Evolutionary conservation across 257 asterid genomes (phyloP).

Genomic region (Coffea canephora): DNA sequence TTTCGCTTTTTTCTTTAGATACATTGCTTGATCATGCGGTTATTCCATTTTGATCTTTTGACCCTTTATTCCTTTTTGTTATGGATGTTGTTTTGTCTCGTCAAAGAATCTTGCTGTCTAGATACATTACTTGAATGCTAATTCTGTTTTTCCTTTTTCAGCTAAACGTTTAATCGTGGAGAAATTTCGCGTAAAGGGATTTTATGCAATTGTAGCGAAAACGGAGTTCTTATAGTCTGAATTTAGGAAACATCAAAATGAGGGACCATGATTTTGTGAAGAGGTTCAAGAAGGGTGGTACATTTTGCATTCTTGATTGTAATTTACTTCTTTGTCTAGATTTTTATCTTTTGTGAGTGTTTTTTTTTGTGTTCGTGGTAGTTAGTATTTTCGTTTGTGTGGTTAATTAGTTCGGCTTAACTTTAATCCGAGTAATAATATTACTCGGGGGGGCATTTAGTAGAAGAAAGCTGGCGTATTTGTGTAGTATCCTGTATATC

Average conservation of each 20-base stretch:
- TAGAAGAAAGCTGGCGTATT: slow-evolving; percentile 63
- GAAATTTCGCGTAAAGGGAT: slow-evolving; percentile 31
- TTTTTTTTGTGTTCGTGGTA: slow-evolving; percentile 7
- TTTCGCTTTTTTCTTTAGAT: slow-evolving; percentile 20
- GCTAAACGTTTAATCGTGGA: slow-evolving; percentile 43
- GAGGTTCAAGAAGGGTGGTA: slow-evolving; percentile 24
- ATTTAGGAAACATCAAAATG: slow-evolving; percentile 36
- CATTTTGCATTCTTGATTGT: slow-evolving; percentile 20
- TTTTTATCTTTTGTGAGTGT: slow-evolving; percentile 2
- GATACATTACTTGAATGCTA: slow-evolving; percentile 18
- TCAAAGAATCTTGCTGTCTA: slow-evolving; percentile 16
- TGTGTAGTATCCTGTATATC: slow-evolving; percentile 42
- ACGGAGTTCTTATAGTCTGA: slow-evolving; percentile 39
- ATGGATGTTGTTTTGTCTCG: slow-evolving; percentile 21
- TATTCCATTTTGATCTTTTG: slow-evolving; percentile 30
- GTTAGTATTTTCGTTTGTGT: slow-evolving; percentile 21
- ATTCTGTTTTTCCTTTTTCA: slow-evolving; percentile 24
- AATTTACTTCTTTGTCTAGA: slow-evolving; percentile 35
- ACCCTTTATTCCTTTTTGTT: not conserved
- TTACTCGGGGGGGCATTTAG: slow-evolving; percentile 54
- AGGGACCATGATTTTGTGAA: slow-evolving; percentile 44
- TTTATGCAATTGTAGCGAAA: slow-evolving; percentile 38
- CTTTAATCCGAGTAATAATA: slow-evolving; percentile 42
- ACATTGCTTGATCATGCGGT: slow-evolving; percentile 35
- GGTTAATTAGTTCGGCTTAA: slow-evolving; percentile 6